Evolutionary conservation across 495 filamentous ascomycete species (phyloP).

Genomic region (Cladorrhinum samala): DNA sequence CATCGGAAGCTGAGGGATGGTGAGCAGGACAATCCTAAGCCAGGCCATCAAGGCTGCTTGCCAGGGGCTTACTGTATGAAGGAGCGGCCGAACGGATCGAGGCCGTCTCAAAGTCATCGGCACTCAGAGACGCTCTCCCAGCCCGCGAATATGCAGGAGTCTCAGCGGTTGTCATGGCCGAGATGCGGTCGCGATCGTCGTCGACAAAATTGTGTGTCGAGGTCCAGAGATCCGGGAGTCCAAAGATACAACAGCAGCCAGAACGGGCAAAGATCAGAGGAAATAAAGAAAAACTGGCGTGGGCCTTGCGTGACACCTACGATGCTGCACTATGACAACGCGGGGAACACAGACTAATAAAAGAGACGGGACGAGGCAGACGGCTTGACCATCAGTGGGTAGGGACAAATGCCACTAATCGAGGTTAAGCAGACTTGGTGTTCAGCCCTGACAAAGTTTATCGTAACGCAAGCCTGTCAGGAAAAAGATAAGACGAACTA

Average conservation of each 20-base stretch:
- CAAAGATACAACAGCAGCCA: neutral
- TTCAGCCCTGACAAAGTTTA: neutral
- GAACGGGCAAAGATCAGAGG: neutral
- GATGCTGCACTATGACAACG: conserved; percentile 7
- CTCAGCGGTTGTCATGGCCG: conserved; percentile 19
- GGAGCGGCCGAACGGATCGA: conserved; percentile 48
- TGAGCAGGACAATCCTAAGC: neutral
- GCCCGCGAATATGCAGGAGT: conserved; percentile 22
- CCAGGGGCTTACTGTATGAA: conserved; percentile 40
- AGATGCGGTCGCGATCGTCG: neutral
- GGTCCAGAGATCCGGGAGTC: neutral
- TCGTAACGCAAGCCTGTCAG: too few species aligned
- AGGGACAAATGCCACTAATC: neutral
- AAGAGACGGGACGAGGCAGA: neutral
- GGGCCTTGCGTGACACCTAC: conserved; percentile 1
- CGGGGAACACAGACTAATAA: neutral
- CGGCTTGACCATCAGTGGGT: neutral
- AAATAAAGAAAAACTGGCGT: neutral
- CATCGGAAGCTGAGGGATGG: conserved; percentile 36
- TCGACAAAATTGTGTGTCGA: neutral
- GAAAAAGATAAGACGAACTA: neutral
- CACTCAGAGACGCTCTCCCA: conserved; percentile 26
- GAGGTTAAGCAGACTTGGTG: neutral
- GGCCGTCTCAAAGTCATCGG: conserved; percentile 48
- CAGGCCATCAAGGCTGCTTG: neutral